Base-by-base conservation (phyloP, 495 filamentous ascomycete species). In the Xylaria grammica region DNA sequence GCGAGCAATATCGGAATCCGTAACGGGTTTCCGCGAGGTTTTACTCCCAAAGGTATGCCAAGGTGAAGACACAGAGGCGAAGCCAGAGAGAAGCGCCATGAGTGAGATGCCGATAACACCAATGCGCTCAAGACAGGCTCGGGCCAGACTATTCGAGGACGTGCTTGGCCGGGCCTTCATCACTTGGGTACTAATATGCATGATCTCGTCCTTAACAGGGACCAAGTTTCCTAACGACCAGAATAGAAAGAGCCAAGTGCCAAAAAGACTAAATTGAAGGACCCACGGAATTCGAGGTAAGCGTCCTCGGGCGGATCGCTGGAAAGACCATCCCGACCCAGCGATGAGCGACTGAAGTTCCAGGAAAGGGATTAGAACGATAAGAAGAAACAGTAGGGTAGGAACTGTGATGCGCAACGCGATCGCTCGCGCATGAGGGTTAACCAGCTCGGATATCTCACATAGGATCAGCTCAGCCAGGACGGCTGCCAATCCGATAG, bases 31-130 rank as follows among this genome's bases (percentile, higher is more conserved):
- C 36, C 70, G 65, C 13, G 72, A 65, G 54, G 80, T 72, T 53
- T 84, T 84, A 24, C 83, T 84, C 15, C 85, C 85, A 74, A 94
- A 92, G 30, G 84, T 90, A 71, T 93, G 89, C 91, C 91, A 94
- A 27, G 91, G 86, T 9, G 88, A 87, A 49, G 87, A 90, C 40
- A 95, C 88, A 24, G 89, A 90, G 24, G 91, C 91, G 69, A 94
- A 95, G 11, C 91, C 91, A 20, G 91, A 90, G 34, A 95, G 78
- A 22, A 91, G 78, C 9, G 91, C 91, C 91, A 95, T 94, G 34
- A 92, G 77, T 55, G 87, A 89, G 32, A 94, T 90, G 13, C 91
- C 91, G 69, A 93, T 90, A 34, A 94, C 85, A 17, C 90, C 91
- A 19, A 95, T 87, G 38, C 91, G 79, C 73, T 92, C 90, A 46